Base-by-base conservation (phyloP, 371 early-diverging fungal species). In the Apophysomyces ossiformis region DNA sequence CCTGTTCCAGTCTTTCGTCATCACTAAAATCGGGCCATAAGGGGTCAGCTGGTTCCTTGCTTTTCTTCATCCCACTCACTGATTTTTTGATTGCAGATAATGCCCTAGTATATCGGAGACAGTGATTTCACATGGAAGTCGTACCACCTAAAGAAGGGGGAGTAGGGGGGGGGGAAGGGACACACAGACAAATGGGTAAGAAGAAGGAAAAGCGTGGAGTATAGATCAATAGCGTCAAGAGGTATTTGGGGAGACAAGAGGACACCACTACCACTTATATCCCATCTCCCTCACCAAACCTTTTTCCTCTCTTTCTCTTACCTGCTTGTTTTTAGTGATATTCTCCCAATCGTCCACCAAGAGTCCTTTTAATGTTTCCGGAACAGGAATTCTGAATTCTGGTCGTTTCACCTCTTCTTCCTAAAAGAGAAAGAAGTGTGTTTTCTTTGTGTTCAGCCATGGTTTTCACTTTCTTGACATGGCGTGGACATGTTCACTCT, bases 261-360 rank as follows among this genome's bases (percentile, higher is more conserved):
- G 15, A 9, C 7, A n/a, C 26, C 37, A 32, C 57, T 32, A 32
- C 7, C 21, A 21, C 9, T 57, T 15, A 11, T 46, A 16, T 21
- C 15, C 8, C 38, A 5, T 18, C 16, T 39, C 11, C 11, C 32
- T 44, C 50, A 15, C 16, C 26, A 16, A 15, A 5, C n/a, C 26
- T 36, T 37, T 15, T 54, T 35, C n/a, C 32, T 6, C 37, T 46
- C 16, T 47, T 43, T 38, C 41, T 56, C 26, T 36, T 70, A 91
- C 92, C 84, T 91, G 89, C 67, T 89, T 89, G 58, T 92, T 88
- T 73, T 94, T 93, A 36, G 96, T 96, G 21, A 97, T 80, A 43
- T 87, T 83, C 69, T 97, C 97, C 95, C 95, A 97, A 69, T 97
- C 97, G 68, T 96, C 95, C 15, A 97, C 94, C 26, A 97, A 79